These are phyloP conservation scores for Neoarthrinium moseri DNA, from an alignment of 2,329 filamentous ascomycete genomes.

Conservation along the genomic window DNA sequence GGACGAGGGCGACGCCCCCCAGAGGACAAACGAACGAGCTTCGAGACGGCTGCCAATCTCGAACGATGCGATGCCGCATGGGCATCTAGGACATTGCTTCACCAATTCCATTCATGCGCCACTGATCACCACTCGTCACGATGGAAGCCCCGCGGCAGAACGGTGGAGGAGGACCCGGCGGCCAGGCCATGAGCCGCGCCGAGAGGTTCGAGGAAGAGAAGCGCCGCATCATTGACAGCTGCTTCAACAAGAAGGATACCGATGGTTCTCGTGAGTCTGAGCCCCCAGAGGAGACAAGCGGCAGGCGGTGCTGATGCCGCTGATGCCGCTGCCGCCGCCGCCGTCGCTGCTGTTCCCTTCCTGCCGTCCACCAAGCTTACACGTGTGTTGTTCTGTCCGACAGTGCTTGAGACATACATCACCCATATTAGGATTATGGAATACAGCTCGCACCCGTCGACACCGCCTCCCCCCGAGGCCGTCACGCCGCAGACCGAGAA, in stretches of 20 bases:
- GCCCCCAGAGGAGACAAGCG: too few species aligned
- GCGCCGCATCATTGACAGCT: slow-evolving; percentile 88
- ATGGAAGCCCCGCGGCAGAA: slow-evolving; percentile 13
- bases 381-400: slow-evolving; percentile 13
- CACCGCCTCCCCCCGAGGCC: slow-evolving; percentile 80
- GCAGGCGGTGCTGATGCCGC: too few species aligned
- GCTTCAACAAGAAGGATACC: slow-evolving; percentile 85
- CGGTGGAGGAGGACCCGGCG: slow-evolving; percentile 10
- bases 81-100: too few species aligned
- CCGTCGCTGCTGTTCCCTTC: not conserved
- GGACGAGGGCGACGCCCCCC: too few species aligned
- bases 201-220: slow-evolving; percentile 98
- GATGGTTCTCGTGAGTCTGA: slow-evolving; percentile 75
- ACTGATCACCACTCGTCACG: not conserved
- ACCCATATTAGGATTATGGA: slow-evolving; percentile 93
- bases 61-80: too few species aligned
- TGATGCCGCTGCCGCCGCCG: too few species aligned
- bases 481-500: slow-evolving; percentile 74
- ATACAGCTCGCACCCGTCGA: slow-evolving; percentile 78
- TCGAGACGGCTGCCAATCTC: too few species aligned
- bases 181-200: slow-evolving; percentile 50
- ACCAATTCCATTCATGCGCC: too few species aligned
- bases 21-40: too few species aligned
- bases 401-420: slow-evolving; percentile 91
- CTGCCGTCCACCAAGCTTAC: not conserved